Evolutionary conservation across 1,284 basidiomycete genomes (phyloP).

Genomic region (Pholiota adiposa): DNA sequence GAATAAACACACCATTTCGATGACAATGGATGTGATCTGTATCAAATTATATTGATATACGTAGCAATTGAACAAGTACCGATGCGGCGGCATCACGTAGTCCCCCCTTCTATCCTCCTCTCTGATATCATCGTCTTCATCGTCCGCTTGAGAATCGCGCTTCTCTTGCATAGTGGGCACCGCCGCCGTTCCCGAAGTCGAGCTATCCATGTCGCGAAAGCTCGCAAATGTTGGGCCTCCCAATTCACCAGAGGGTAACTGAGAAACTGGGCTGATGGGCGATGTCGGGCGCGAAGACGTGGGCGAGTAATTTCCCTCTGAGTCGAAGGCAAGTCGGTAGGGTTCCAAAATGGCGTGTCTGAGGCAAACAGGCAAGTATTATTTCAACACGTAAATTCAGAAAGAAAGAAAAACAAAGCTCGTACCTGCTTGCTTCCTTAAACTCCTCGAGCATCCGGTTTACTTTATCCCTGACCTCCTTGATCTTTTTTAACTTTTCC

Average conservation of each 20-base stretch:
- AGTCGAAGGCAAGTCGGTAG: slow-evolving; percentile 65
- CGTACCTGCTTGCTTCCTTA: slow-evolving; percentile 54
- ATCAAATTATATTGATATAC: slow-evolving; percentile 78
- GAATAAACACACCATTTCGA: slow-evolving; percentile 46
- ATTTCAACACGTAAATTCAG: not conserved
- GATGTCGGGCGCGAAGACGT: slow-evolving; percentile 5
- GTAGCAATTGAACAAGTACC: slow-evolving; percentile 69
- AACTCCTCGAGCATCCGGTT: slow-evolving; percentile 50
- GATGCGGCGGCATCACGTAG: slow-evolving; percentile 54
- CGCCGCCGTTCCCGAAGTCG: not conserved
- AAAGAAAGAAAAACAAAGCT: not conserved
- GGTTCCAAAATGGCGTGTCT: slow-evolving; percentile 74
- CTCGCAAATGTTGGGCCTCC: not conserved
- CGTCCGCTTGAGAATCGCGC: slow-evolving; percentile 32
- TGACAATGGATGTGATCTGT: slow-evolving; percentile 50
- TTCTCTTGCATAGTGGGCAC: not conserved
- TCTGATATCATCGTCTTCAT: slow-evolving; percentile 23
- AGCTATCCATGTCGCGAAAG: not conserved
- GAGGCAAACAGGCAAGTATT: not conserved
- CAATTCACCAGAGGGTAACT: not conserved
- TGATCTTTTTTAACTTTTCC: slow-evolving; percentile 33
- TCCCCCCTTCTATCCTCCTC: slow-evolving; percentile 28
- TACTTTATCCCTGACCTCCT: slow-evolving; percentile 45
- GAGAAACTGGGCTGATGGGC: not conserved
- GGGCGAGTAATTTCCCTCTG: slow-evolving; percentile 1